Percentiles rank a stretch among this genome's conserved stretches.
These are phyloP conservation scores for Histomonas meleagridis DNA, from an alignment of 208 protist species.

Conservation along the genomic window DNA sequence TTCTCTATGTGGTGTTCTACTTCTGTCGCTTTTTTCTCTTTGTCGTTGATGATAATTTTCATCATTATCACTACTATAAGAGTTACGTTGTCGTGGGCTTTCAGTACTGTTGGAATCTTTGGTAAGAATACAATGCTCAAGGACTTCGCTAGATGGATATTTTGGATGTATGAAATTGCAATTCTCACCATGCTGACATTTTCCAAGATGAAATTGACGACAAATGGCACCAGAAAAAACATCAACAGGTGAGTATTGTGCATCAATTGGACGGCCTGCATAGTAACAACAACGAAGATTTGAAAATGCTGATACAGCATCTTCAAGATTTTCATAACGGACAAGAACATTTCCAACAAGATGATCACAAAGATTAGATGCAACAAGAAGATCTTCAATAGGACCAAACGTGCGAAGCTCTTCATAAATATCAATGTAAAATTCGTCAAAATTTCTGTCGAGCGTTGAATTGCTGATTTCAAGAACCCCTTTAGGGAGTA, in stretches of 20 bases:
- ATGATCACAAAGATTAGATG: constrained; percentile 11
- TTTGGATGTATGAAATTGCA: constrained; percentile 31
- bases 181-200: background rate
- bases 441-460: background rate
- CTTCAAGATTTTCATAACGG: background rate
- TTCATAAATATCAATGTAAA: constrained; percentile 33
- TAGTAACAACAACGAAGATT: background rate
- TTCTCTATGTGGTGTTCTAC: too few relatives aligned
- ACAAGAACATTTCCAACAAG: constrained; percentile 4
- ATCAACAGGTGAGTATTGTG: constrained; percentile 5
- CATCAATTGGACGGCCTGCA: background rate
- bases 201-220: background rate
- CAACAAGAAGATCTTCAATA: background rate
- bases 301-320: background rate
- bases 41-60: too few relatives aligned
- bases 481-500: background rate
- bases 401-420: background rate
- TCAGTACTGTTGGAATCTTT: too few relatives aligned
- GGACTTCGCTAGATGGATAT: background rate
- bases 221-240: background rate
- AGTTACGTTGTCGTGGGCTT: too few relatives aligned
- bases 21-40: too few relatives aligned
- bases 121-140: background rate
- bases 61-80: too few relatives aligned
- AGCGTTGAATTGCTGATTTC: background rate